Evolutionary conservation across 1,139 yeast genomes (phyloP).

Genomic region (Diutina catenulata): DNA sequence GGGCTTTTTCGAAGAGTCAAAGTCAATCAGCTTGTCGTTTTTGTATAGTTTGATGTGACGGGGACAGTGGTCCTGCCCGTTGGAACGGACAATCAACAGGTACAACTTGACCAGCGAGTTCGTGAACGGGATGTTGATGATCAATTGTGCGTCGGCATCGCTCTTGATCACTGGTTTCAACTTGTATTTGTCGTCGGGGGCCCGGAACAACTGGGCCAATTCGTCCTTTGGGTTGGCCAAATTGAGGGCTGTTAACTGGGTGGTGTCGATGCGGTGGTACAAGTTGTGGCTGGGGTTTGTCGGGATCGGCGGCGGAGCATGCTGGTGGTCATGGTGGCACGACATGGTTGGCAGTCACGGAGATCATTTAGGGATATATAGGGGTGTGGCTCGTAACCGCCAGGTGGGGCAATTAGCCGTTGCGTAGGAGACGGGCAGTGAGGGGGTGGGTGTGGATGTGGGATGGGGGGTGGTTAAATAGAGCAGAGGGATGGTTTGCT

Average conservation of each 20-base stretch:
- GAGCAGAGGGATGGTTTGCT: too few species aligned
- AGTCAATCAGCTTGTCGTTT: slow-evolving; percentile 60
- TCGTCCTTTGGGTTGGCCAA: slow-evolving; percentile 40
- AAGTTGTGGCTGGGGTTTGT: slow-evolving; percentile 64
- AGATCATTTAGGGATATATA: too few species aligned
- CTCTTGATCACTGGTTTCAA: slow-evolving; percentile 44
- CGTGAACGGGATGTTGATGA: slow-evolving; percentile 62
- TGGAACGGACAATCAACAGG: slow-evolving; percentile 59
- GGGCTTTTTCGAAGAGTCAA: slow-evolving; percentile 46
- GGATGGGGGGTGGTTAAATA: too few species aligned
- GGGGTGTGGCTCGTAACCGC: too few species aligned
- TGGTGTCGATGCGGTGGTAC: slow-evolving; percentile 46
- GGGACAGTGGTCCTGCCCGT: slow-evolving; percentile 58
- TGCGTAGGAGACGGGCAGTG: too few species aligned
- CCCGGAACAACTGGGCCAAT: slow-evolving; percentile 39
- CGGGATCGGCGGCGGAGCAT: slow-evolving; percentile 51
- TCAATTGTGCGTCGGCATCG: slow-evolving; percentile 75
- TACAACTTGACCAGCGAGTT: slow-evolving; percentile 65
- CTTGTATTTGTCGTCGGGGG: slow-evolving; percentile 26
- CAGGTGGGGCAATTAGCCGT: too few species aligned
- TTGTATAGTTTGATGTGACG: slow-evolving; percentile 58
- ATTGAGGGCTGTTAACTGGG: slow-evolving; percentile 56
- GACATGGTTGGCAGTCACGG: too few species aligned
- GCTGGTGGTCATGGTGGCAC: slow-evolving; percentile 14
- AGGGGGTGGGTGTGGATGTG: too few species aligned